Evolutionary conservation across 768 basidiomycete genomes (phyloP).

Genomic region (Kwoniella bestiolae): DNA sequence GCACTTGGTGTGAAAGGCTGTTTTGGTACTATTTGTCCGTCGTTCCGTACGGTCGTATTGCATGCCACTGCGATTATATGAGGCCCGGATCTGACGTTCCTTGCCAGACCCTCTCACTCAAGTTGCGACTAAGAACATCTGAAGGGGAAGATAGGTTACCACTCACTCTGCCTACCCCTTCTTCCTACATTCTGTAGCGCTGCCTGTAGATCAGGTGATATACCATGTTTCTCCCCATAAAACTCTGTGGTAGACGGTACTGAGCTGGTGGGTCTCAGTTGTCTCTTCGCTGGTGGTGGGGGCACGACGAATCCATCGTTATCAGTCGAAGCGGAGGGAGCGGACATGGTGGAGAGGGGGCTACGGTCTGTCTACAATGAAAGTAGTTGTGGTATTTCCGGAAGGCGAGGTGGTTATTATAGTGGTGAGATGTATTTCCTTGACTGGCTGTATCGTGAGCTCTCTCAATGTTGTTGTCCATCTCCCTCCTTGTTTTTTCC

Average conservation of each 20-base stretch:
- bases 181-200: constrained; percentile 37
- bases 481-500: neutral
- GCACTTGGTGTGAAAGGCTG: too few relatives aligned
- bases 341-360: constrained; percentile 7
- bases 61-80: too few relatives aligned
- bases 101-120: too few relatives aligned
- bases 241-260: constrained; percentile 36
- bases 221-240: constrained; percentile 44
- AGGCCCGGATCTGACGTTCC: too few relatives aligned
- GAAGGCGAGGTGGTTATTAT: too few relatives aligned
- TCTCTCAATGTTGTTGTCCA: neutral
- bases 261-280: constrained; percentile 33
- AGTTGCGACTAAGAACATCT: neutral
- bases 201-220: constrained; percentile 28
- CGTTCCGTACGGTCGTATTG: too few relatives aligned
- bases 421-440: neutral
- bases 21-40: too few relatives aligned
- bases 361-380: too few relatives aligned
- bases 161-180: constrained; percentile 36
- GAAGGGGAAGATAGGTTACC: neutral
- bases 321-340: neutral
- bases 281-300: constrained; percentile 28
- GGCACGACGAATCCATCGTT: constrained; percentile 16
- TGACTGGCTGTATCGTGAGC: neutral
- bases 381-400: too few relatives aligned